Evolutionary conservation across 805 yeast genomes (phyloP), one percentile per base, ranked within the genome.

Genomic region (Blastobotrys attinorum): DNA sequence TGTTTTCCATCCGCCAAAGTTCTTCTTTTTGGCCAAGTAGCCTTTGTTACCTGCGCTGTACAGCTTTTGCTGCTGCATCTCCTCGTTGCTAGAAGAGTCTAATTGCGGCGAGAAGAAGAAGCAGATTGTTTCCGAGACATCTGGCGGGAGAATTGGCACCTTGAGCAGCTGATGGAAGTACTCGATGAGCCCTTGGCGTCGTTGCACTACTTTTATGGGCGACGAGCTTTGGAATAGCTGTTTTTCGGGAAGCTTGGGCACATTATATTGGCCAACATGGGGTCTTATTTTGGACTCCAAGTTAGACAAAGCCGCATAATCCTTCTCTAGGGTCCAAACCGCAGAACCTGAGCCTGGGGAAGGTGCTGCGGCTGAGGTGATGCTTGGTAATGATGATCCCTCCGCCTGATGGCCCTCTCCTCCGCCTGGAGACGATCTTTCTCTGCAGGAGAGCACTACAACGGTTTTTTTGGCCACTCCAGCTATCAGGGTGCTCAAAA

Each of bases 1-100:
- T 3, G 77, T 70, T 55, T 77, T 81, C 94, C 94, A 83, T 25
- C 68, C 65, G 2, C 81, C 81, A 43, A 79, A 64, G 6, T 85
- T 81, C 53, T 81, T 80, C 37, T 82, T 69, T 47, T 84, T 72
- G 11, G 83, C 62, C 38, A 84, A 61, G 54, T 71, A 76, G 0
- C 90, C 89, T 58, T 80, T 55, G 66, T 66, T 4, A 27, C 41
- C 5, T 39, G 39, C 17, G 34, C 18, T n/a, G 38, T 32, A 16
- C n/a, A n/a, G n/a, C n/a, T n/a, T n/a, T n/a, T n/a, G n/a, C n/a
- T n/a, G n/a, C n/a, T n/a, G n/a, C n/a, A n/a, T n/a, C 17, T 18
- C 22, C 3, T n/a, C 31, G 20, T 22, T 22, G 25, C 11, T 3
- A 37, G 18, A 33, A 29, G 13, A 20, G 40, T 37, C 36, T 5